phyloP scores from a whole-genome alignment of 2,329 filamentous ascomycete genomes.

The Aspergillus tamarii region DNA sequence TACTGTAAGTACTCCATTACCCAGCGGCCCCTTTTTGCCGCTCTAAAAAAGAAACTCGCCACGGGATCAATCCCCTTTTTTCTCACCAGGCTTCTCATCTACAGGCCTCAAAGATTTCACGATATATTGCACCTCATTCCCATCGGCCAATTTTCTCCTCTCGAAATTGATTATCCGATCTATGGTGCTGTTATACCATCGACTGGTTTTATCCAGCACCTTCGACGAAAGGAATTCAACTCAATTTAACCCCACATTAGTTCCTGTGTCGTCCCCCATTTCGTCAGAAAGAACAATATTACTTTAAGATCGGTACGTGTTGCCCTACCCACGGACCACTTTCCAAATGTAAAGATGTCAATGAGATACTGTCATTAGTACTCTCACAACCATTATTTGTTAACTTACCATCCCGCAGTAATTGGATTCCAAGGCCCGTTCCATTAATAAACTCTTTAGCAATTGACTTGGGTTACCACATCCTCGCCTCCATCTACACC shows the following conservation, averaged over 20 bases:
- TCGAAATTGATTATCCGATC: not conserved
- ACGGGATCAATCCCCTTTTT: not conserved
- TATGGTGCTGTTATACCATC: not conserved
- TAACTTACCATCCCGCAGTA: not conserved
- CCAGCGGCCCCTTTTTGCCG: conserved; percentile 4
- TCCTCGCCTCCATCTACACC: not conserved
- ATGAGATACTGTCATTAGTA: not conserved
- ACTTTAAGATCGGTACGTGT: not conserved
- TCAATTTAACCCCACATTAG: not conserved
- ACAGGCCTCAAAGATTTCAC: not conserved
- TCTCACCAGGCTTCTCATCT: not conserved
- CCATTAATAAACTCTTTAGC: not conserved
- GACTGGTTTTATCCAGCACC: not conserved
- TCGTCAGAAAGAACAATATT: not conserved
- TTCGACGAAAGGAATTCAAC: not conserved
- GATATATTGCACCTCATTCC: not conserved
- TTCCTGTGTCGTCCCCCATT: not conserved
- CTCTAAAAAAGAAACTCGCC: not conserved
- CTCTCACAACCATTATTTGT: not conserved
- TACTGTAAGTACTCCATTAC: not conserved
- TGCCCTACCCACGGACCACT: not conserved
- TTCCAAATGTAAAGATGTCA: not conserved
- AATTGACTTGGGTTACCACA: not conserved
- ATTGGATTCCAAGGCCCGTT: not conserved
- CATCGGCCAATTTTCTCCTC: not conserved